A percentile compares a stretch with the other conserved stretches of the same genome.
phyloP scores from a whole-genome alignment of 2,329 filamentous ascomycete species.

The Calonectria multiphialidica region DNA sequence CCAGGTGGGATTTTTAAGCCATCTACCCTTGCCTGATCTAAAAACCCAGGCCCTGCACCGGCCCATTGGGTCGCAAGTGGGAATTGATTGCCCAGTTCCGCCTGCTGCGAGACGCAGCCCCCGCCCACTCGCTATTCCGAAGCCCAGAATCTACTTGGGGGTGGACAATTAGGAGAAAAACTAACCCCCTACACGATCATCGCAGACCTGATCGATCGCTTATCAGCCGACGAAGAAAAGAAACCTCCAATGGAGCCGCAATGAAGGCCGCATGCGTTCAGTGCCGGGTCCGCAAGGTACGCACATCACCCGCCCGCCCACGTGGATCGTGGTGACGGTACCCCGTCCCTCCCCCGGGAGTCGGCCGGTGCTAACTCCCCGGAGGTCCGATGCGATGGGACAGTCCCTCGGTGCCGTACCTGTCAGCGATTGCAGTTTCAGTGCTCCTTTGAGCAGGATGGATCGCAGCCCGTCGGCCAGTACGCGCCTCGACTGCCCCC shows the following conservation, averaged over 20 bases:
- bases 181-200: background rate
- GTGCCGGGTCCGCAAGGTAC: constrained; percentile 45
- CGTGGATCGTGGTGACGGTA: constrained; percentile 8
- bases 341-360: constrained; percentile 25
- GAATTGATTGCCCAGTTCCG: background rate
- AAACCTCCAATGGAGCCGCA: constrained; percentile 11
- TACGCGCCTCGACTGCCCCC: constrained; percentile 41
- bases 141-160: background rate
- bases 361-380: constrained; percentile 41
- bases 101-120: background rate
- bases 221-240: background rate
- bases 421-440: constrained; percentile 43
- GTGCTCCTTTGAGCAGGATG: constrained; percentile 44
- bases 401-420: constrained; percentile 40
- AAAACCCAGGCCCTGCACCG: background rate
- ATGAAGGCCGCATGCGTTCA: constrained; percentile 46
- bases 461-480: constrained; percentile 34
- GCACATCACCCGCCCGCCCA: constrained; percentile 41
- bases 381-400: constrained; percentile 45
- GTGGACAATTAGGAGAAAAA: background rate
- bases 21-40: background rate
- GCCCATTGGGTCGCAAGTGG: background rate
- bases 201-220: constrained; percentile 8
- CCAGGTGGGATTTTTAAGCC: background rate
- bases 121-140: background rate